Conservation (phyloP, 2,329 filamentous ascomycete genomes). For the Talaromyces islandicus region DNA sequence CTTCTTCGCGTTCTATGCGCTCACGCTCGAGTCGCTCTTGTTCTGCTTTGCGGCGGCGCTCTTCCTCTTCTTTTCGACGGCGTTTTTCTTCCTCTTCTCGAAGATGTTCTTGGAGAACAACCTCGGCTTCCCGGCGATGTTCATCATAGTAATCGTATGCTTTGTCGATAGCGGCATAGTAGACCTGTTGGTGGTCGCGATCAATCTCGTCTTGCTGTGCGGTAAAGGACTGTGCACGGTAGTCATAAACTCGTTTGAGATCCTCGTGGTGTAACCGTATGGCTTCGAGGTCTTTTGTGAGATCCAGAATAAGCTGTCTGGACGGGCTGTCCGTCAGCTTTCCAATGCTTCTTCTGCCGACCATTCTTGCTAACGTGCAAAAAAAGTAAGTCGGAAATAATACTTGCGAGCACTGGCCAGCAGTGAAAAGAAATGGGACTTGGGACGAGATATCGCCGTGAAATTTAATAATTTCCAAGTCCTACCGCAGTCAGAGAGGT, state of each 20-base stretch:
- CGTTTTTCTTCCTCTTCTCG: slow-evolving; percentile 33
- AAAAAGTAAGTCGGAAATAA: neutral
- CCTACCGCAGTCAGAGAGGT: neutral
- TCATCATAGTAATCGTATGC: slow-evolving; percentile 62
- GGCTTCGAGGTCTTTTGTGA: slow-evolving; percentile 35
- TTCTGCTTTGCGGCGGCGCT: slow-evolving; percentile 20
- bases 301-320: slow-evolving; percentile 34
- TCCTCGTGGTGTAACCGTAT: slow-evolving; percentile 37
- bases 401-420: neutral
- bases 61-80: slow-evolving; percentile 30
- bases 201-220: slow-evolving; percentile 58
- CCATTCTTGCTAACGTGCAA: slow-evolving; percentile 1
- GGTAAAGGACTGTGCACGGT: slow-evolving; percentile 42
- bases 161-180: slow-evolving; percentile 60
- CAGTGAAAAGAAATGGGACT: neutral
- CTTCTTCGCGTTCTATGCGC: slow-evolving; percentile 17
- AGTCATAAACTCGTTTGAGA: slow-evolving; percentile 38
- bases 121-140: slow-evolving; percentile 52
- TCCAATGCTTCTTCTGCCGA: slow-evolving; percentile 5
- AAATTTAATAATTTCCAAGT: neutral
- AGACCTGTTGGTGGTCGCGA: slow-evolving; percentile 56
- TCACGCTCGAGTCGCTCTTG: slow-evolving; percentile 26
- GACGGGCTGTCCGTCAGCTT: slow-evolving; percentile 32
- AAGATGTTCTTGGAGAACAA: slow-evolving; percentile 46
- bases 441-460: neutral